Evolutionary conservation across 257 asterid genomes (phyloP).

Genomic region (Solanum sejunctum): DNA sequence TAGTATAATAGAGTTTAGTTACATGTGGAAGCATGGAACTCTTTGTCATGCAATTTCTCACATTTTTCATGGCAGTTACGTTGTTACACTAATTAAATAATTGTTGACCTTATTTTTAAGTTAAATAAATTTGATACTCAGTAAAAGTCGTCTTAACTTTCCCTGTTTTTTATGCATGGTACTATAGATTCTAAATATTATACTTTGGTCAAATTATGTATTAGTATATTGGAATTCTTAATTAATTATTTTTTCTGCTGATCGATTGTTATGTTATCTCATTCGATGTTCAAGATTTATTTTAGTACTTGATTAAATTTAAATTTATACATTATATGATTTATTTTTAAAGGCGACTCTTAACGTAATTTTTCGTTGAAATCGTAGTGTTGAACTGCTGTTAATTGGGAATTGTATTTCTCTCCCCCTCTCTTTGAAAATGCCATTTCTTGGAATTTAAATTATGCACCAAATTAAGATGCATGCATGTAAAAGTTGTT

Average conservation of each 20-base stretch:
- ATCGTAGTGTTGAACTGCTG: too few species aligned
- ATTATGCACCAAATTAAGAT: not conserved
- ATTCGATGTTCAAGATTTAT: not conserved
- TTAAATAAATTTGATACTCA: too few species aligned
- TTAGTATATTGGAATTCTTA: not conserved
- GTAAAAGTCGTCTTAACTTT: not conserved
- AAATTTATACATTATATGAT: too few species aligned
- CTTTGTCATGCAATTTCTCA: not conserved
- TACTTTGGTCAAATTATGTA: not conserved
- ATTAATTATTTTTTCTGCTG: not conserved
- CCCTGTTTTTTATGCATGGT: not conserved
- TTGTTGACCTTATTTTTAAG: too few species aligned
- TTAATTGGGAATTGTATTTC: not conserved
- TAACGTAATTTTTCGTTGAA: too few species aligned
- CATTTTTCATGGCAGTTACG: not conserved
- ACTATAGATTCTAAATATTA: not conserved
- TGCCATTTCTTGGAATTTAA: not conserved
- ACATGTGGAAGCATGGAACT: not conserved
- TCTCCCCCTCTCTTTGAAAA: not conserved
- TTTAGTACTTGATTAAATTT: not conserved
- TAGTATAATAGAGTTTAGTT: not conserved
- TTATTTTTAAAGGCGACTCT: too few species aligned
- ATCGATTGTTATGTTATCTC: not conserved
- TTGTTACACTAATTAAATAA: not conserved
- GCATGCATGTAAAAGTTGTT: too few species aligned